Evolutionary conservation across 306 rosid genomes (phyloP).

Genomic region (Dryas octopetala): DNA sequence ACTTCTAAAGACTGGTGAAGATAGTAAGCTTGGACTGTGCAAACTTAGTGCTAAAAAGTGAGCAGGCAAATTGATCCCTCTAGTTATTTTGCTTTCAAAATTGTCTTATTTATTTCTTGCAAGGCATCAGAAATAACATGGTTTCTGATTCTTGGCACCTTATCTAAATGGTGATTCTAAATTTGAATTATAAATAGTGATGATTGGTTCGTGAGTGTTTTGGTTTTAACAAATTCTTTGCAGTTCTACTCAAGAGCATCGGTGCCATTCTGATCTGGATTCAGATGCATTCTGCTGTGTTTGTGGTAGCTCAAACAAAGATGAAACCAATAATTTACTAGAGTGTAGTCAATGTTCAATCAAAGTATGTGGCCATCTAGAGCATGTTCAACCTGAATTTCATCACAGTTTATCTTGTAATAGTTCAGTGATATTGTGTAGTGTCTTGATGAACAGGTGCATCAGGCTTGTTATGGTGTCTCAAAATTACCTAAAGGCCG

Average conservation of each 20-base stretch:
- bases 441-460: slow-evolving; percentile 49
- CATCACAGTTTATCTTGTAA: slow-evolving; percentile 16
- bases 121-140: not conserved
- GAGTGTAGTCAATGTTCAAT: slow-evolving; percentile 51
- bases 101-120: slow-evolving; percentile 17
- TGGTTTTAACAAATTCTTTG: slow-evolving; percentile 16
- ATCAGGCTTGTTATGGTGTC: slow-evolving; percentile 70
- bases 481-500: slow-evolving; percentile 52
- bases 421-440: slow-evolving; percentile 13
- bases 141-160: slow-evolving; percentile 14
- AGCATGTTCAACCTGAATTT: slow-evolving; percentile 25
- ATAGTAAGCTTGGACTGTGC: slow-evolving; percentile 37
- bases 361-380: slow-evolving; percentile 41
- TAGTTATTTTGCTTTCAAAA: slow-evolving; percentile 9
- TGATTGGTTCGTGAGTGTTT: slow-evolving; percentile 4
- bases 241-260: slow-evolving; percentile 48
- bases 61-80: slow-evolving; percentile 19
- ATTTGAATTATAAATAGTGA: slow-evolving; percentile 1
- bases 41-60: slow-evolving; percentile 41
- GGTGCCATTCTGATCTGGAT: slow-evolving; percentile 23
- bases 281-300: slow-evolving; percentile 62
- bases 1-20: slow-evolving; percentile 37
- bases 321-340: slow-evolving; percentile 49
- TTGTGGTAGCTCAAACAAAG: slow-evolving; percentile 56
- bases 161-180: not conserved